These are phyloP conservation scores for Echium plantagineum DNA, from an alignment of 257 asterid genomes.

Conservation along the genomic window DNA sequence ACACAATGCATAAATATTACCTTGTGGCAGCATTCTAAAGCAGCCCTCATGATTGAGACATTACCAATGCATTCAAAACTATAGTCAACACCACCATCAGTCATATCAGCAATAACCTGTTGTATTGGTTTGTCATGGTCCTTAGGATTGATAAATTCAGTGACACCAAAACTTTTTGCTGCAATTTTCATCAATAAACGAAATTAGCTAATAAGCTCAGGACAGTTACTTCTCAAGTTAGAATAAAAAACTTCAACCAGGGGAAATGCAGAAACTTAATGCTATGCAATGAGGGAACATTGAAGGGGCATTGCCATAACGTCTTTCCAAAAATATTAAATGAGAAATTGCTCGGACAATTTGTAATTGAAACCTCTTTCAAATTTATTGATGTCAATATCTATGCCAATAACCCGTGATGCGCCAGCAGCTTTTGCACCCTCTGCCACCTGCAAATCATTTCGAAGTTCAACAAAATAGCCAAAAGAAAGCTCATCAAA, in stretches of 20 bases:
- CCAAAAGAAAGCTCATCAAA: neutral
- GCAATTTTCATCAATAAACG: constrained; percentile 5
- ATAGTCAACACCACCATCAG: constrained; percentile 98
- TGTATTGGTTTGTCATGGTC: constrained; percentile 92
- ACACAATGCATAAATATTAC: constrained; percentile 19
- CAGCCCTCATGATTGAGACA: constrained; percentile 86
- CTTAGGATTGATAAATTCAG: constrained; percentile 89
- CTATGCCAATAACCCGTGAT: constrained; percentile 86
- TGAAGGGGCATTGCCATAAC: neutral
- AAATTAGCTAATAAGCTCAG: constrained; percentile 2
- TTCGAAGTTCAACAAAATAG: neutral
- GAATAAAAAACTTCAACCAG: too few species aligned
- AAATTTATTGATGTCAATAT: constrained; percentile 76
- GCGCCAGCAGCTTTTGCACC: constrained; percentile 99
- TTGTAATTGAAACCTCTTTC: constrained; percentile 62
- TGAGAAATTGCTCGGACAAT: too few species aligned
- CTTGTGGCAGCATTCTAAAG: constrained; percentile 98
- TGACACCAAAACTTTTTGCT: constrained; percentile 89
- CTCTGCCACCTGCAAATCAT: constrained; percentile 70
- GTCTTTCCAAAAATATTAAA: too few species aligned
- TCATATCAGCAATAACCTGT: constrained; percentile 76
- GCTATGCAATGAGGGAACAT: neutral
- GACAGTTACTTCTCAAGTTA: neutral
- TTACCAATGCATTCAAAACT: constrained; percentile 98
- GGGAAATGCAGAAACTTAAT: too few species aligned